These are phyloP conservation scores for Mycena sp. DNA, from an alignment of 1,284 basidiomycete species.

Conservation along the genomic window DNA sequence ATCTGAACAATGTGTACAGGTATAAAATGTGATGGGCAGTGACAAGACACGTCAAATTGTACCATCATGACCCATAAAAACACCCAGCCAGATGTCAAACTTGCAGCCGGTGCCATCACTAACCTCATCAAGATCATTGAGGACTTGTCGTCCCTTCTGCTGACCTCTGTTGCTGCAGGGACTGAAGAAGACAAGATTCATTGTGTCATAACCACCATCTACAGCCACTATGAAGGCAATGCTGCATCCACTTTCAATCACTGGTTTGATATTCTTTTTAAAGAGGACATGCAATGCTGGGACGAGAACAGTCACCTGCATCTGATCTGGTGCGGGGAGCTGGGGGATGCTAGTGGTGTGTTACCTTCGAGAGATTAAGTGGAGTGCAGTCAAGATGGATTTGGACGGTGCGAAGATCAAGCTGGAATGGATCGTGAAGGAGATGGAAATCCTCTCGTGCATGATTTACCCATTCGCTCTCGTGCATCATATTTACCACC, in stretches of 20 bases:
- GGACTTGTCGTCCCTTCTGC: no score
- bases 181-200: slow-evolving; percentile 13
- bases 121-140: no score
- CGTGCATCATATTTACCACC: background rate
- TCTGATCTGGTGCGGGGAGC: slow-evolving; percentile 21
- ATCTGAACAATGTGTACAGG: no score
- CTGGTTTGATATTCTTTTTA: slow-evolving; percentile 32
- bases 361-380: slow-evolving; percentile 21
- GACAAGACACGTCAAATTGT: no score
- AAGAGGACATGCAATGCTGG: slow-evolving; percentile 24
- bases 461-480: background rate
- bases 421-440: background rate
- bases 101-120: no score
- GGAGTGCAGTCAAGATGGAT: background rate
- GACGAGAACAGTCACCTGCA: slow-evolving; percentile 16
- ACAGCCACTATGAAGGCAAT: slow-evolving; percentile 2
- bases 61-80: no score
- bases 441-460: background rate
- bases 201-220: slow-evolving; percentile 15
- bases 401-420: background rate
- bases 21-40: no score
- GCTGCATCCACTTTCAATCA: slow-evolving; percentile 26
- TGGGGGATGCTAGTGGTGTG: slow-evolving; percentile 23
- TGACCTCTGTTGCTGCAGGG: no score
- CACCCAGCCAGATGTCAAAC: no score